Conservation (phyloP, 371 early-diverging fungal genomes). For the Apophysomyces ossiformis region DNA sequence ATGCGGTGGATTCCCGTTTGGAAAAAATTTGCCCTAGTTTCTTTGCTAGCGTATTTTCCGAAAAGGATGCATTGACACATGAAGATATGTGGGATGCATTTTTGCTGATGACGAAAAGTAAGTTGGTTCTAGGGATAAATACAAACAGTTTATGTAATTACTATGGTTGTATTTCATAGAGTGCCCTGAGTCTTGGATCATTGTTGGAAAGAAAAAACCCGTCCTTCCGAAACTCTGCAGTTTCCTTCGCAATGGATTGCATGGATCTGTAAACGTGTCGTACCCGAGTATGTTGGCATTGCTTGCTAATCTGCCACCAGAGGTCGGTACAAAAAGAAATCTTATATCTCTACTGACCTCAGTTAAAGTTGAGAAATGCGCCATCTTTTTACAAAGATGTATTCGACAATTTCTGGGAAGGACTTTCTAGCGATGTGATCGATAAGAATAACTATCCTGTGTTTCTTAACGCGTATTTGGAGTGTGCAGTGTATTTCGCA, state of each 20-base stretch:
- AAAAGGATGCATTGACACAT: conserved; percentile 59
- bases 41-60: conserved; percentile 55
- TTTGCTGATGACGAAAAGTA: conserved; percentile 70
- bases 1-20: conserved; percentile 47
- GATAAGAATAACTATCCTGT: conserved; percentile 55
- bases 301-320: conserved; percentile 59
- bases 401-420: conserved; percentile 74
- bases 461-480: conserved; percentile 66
- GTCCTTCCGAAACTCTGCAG: conserved; percentile 62
- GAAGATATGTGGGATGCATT: conserved; percentile 68
- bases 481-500: conserved; percentile 62
- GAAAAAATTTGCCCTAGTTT: conserved; percentile 56
- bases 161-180: conserved; percentile 22
- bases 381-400: conserved; percentile 62
- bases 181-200: conserved; percentile 71
- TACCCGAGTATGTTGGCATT: conserved; percentile 79
- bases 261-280: conserved; percentile 64
- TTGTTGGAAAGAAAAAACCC: conserved; percentile 68
- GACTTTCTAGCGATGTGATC: conserved; percentile 53
- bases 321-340: conserved; percentile 30
- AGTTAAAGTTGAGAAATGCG: conserved; percentile 30
- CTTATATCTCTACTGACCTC: conserved; percentile 24
- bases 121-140: conserved; percentile 4
- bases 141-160: conserved; percentile 8
- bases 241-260: conserved; percentile 68